phyloP scores from a whole-genome alignment of 2,329 filamentous ascomycete species.

The Rhexocercosporidium sp. region DNA sequence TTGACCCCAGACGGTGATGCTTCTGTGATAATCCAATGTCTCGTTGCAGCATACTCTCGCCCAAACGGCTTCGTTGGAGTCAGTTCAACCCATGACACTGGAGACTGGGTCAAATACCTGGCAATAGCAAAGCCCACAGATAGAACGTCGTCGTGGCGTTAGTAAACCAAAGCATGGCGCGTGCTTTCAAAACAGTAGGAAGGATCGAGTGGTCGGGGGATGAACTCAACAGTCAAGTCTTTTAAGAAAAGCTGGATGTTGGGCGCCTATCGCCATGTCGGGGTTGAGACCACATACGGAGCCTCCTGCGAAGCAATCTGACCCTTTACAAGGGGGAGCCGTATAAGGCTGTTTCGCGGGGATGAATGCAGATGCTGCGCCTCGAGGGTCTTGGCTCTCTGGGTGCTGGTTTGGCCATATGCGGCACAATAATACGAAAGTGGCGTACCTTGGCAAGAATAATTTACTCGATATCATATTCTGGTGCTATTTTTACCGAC shows the following conservation, averaged over 20 bases:
- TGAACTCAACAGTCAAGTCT: neutral
- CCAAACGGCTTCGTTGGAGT: neutral
- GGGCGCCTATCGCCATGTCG: neutral
- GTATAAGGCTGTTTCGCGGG: neutral
- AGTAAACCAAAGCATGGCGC: neutral
- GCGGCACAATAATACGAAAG: neutral
- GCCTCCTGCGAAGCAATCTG: neutral
- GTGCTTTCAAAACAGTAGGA: neutral
- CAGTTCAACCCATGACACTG: no score
- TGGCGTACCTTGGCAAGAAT: neutral
- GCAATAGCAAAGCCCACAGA: neutral
- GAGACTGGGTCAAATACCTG: neutral
- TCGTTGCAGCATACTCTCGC: slow-evolving; percentile 2
- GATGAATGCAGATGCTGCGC: neutral
- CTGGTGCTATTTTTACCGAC: neutral
- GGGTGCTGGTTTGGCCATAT: neutral
- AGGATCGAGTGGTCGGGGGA: neutral
- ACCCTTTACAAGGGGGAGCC: neutral
- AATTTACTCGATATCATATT: neutral
- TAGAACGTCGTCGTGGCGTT: neutral
- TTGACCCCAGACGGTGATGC: slow-evolving; percentile 2
- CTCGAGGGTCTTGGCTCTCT: neutral
- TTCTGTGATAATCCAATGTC: neutral
- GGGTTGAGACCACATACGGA: neutral
- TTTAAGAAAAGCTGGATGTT: no score